Percentiles rank a stretch among this genome's conserved stretches.
These are phyloP conservation scores for Hyparrhenia diplandra DNA, from an alignment of 176 grass and related monocot genomes.

Conservation along the genomic window DNA sequence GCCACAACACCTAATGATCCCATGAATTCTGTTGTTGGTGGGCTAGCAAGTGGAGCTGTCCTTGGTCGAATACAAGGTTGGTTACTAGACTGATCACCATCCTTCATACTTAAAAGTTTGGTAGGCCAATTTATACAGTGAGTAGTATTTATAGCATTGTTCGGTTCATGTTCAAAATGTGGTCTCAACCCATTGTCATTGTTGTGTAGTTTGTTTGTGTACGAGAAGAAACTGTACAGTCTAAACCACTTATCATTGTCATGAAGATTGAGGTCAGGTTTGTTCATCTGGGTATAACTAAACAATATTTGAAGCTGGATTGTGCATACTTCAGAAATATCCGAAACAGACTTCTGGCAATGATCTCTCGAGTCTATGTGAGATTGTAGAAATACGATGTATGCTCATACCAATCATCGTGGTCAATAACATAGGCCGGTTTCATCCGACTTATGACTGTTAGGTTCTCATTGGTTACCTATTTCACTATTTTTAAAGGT, in stretches of 20 bases:
- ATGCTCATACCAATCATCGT: neutral
- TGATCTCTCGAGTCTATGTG: neutral
- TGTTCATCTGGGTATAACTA: neutral
- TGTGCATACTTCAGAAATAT: neutral
- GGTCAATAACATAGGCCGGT: neutral
- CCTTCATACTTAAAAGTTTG: conserved; percentile 14
- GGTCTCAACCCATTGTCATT: neutral
- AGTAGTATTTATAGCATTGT: neutral
- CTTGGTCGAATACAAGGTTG: conserved; percentile 93
- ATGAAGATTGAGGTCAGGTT: neutral
- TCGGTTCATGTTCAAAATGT: neutral
- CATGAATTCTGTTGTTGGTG: conserved; percentile 83
- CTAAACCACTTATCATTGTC: neutral
- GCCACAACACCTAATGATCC: conserved; percentile 64
- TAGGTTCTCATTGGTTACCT: neutral
- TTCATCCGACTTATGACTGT: neutral
- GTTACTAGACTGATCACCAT: neutral
- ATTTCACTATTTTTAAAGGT: neutral
- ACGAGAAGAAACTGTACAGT: neutral
- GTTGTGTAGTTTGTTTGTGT: neutral
- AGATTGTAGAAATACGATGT: neutral
- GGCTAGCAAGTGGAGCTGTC: conserved; percentile 80
- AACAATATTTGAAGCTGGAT: neutral
- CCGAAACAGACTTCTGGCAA: neutral
- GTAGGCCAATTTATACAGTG: neutral